These are phyloP conservation scores for Diaporthe longicolla DNA, from an alignment of 2,329 filamentous ascomycete genomes.

Conservation along the genomic window DNA sequence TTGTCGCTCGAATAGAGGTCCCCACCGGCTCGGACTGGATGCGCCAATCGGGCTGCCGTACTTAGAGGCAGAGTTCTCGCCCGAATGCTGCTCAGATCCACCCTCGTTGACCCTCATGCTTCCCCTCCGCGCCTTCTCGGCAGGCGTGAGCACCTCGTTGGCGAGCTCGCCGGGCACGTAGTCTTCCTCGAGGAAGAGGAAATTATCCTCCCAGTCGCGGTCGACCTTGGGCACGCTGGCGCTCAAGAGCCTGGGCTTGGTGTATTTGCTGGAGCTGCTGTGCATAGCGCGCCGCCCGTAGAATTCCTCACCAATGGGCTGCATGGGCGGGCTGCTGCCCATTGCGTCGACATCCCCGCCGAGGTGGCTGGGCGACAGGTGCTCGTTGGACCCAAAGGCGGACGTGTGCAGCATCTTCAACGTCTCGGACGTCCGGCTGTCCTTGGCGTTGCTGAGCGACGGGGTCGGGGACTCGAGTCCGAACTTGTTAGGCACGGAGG, in stretches of 20 bases:
- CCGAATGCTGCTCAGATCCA: slow-evolving; percentile 45
- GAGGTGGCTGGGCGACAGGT: slow-evolving; percentile 53
- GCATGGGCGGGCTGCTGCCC: slow-evolving; percentile 62
- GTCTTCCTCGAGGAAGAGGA: slow-evolving; percentile 87
- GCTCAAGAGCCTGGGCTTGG: slow-evolving; percentile 78
- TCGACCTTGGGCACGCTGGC: slow-evolving; percentile 77
- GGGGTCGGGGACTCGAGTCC: slow-evolving; percentile 88
- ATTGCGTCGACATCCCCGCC: slow-evolving; percentile 55
- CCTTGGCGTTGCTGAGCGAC: slow-evolving; percentile 75
- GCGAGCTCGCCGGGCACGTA: slow-evolving; percentile 81
- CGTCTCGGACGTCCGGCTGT: slow-evolving; percentile 73
- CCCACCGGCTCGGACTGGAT: slow-evolving; percentile 73
- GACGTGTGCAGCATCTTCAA: slow-evolving; percentile 76
- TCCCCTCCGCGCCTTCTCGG: slow-evolving; percentile 75
- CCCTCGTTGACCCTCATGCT: slow-evolving; percentile 68
- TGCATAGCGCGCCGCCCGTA: slow-evolving; percentile 80
- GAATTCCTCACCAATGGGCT: slow-evolving; percentile 71
- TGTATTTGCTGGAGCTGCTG: slow-evolving; percentile 69
- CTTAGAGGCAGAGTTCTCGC: slow-evolving; percentile 67
- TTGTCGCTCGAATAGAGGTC: slow-evolving; percentile 71
- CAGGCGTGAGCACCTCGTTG: slow-evolving; percentile 75
- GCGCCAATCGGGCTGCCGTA: slow-evolving; percentile 72
- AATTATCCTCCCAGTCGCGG: slow-evolving; percentile 75
- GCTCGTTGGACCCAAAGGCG: slow-evolving; percentile 76
- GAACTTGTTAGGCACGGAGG: slow-evolving; percentile 93